Base-by-base conservation (phyloP, 1,139 yeast species). In the Wickerhamomyces sp. region DNA sequence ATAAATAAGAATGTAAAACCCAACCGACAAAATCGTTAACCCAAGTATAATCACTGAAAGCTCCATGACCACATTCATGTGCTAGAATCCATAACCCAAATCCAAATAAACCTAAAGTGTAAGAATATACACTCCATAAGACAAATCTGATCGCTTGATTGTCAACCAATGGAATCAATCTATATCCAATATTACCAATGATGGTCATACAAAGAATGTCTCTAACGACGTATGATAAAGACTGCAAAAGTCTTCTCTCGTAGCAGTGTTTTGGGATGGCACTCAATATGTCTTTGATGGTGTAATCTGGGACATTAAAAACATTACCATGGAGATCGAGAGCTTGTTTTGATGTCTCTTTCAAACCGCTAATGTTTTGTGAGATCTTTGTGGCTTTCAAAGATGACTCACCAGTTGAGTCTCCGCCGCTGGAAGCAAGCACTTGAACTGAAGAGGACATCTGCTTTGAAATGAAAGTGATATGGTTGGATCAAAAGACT, bases 11-110 rank as follows among this genome's bases (percentile, higher is more conserved):
- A 62, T 79, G 84, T 48, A 79, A 66, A 27, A 78, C 63, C 83
- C 83, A 79, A 41, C 84, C 84, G 43, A 77, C 75, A 34, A 73
- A 60, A 59, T 79, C 83, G 55, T 79, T 79, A 49, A 79, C 72
- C 67, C 67, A 66, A 34, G 72, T 75, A 59, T 76, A 78, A 58
- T 77, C 81, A 45, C 78, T 69, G 59, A 79, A 79, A 13, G 84
- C 84, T 58, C 75, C 79, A 59, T 79, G 84, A 46, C 84, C 84
- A 72, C 84, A 79, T 61, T 79, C 84, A 59, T 79, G 84, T 39
- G 84, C 83, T 63, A 79, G 60, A 45, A 79, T 78, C 84, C 84
- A 79, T 38, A 78, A 53, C 42, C 85, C 84, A 35, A 80, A 76
- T 10, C 72, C 74, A 50, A 74, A 68, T 45, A 75, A 64, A 34